Evolutionary conservation across 1,284 basidiomycete species (phyloP).

Genomic region (Heterobasidion occidentale): DNA sequence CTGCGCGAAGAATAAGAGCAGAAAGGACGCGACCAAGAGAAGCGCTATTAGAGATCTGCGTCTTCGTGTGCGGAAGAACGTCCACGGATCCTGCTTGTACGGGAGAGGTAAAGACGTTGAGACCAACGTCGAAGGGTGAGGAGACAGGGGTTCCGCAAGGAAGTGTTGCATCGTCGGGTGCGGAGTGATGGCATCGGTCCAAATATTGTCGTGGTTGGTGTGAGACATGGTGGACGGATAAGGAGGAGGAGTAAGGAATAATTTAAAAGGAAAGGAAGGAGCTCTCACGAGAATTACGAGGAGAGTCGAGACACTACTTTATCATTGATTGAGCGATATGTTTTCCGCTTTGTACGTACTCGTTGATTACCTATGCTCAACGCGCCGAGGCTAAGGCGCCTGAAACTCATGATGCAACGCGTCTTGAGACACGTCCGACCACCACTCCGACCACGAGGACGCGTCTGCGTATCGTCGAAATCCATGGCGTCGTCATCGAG

Average conservation of each 20-base stretch:
- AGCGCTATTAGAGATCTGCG: not conserved
- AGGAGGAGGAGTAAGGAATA: not conserved
- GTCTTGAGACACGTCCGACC: too few relatives aligned
- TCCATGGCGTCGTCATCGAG: too few relatives aligned
- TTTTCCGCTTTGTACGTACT: too few relatives aligned
- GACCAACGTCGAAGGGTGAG: not conserved
- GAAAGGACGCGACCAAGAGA: not conserved
- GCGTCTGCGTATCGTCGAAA: too few relatives aligned
- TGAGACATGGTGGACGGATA: not conserved
- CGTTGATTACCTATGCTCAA: too few relatives aligned
- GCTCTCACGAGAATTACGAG: too few relatives aligned
- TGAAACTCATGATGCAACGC: too few relatives aligned
- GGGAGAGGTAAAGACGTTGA: not conserved
- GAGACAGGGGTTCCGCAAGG: not conserved
- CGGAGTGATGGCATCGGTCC: not conserved
- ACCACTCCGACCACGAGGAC: too few relatives aligned
- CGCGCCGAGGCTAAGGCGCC: too few relatives aligned
- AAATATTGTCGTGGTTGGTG: not conserved
- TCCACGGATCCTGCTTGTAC: not conserved
- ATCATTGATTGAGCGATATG: too few relatives aligned
- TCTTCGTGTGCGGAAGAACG: not conserved
- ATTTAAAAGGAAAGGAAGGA: not conserved
- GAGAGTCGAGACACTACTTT: too few relatives aligned
- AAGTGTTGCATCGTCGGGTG: not conserved
- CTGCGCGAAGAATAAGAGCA: not conserved